Conservation (phyloP, 2,329 filamentous ascomycete species). For the Rhynchosporium agropyri region DNA sequence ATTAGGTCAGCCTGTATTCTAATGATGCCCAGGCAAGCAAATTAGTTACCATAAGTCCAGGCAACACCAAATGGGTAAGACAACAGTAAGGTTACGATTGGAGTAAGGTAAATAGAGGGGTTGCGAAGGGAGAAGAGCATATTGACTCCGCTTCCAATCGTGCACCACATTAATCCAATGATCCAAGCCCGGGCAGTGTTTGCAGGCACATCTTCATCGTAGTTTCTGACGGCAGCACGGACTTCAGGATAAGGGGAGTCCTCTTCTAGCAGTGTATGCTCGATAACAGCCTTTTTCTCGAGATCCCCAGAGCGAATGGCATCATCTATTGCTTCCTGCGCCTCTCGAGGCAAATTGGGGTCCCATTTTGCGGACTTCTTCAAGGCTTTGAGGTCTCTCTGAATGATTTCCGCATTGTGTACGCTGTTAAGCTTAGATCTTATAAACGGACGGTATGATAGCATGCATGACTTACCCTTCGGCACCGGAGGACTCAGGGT, state of each 20-base stretch:
- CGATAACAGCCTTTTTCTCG: slow-evolving; percentile 23
- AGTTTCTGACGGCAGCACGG: slow-evolving; percentile 62
- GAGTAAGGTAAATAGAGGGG: slow-evolving; percentile 17
- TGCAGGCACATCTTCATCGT: slow-evolving; percentile 66
- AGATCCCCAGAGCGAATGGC: slow-evolving; percentile 15
- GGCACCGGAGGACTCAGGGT: slow-evolving; percentile 8
- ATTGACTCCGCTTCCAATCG: slow-evolving; percentile 32
- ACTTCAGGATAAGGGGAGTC: slow-evolving; percentile 42
- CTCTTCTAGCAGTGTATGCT: slow-evolving; percentile 23
- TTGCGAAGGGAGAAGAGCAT: slow-evolving; percentile 39
- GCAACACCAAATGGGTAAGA: slow-evolving; percentile 47
- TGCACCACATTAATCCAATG: slow-evolving; percentile 52
- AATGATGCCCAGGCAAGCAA: not conserved
- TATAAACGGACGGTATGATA: not conserved
- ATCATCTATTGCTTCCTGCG: slow-evolving; percentile 19
- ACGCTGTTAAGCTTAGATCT: not conserved
- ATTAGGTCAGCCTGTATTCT: slow-evolving; percentile 33
- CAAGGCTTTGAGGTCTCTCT: slow-evolving; percentile 16
- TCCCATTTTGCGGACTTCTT: slow-evolving; percentile 18
- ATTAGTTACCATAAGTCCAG: slow-evolving; percentile 9
- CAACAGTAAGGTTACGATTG: slow-evolving; percentile 24
- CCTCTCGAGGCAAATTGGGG: slow-evolving; percentile 22
- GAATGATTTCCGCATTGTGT: slow-evolving; percentile 4
- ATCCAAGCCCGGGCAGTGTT: slow-evolving; percentile 68
- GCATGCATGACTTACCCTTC: slow-evolving; percentile 2